A percentile compares a stretch with the other conserved stretches of the same genome.
phyloP scores from a whole-genome alignment of 2,329 filamentous ascomycete species.

The Hyphodiscus sp. region DNA sequence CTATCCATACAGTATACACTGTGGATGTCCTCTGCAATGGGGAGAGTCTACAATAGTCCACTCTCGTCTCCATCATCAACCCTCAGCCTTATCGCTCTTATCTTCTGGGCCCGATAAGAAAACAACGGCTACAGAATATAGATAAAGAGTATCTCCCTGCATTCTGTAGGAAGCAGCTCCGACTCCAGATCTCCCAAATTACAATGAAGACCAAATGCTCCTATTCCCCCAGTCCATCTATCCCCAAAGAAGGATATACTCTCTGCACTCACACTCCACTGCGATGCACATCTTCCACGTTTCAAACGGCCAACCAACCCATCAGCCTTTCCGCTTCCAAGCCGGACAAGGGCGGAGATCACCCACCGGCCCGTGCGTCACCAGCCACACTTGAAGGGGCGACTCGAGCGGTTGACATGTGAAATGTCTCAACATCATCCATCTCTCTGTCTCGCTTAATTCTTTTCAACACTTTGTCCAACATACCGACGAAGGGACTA shows the following conservation, averaged over 20 bases:
- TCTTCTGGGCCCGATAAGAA: background rate
- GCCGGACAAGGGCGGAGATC: no score
- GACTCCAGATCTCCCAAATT: no score
- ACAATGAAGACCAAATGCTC: no score
- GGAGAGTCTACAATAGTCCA: no score
- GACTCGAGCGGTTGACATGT: background rate
- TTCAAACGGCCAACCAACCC: background rate
- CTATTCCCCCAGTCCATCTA: no score
- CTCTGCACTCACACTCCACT: background rate
- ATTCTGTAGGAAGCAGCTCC: no score
- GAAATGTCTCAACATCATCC: background rate
- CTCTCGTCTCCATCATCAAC: background rate
- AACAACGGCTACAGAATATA: no score
- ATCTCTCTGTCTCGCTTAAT: background rate
- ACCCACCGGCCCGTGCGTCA: background rate
- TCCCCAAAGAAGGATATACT: no score
- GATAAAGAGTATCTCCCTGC: no score
- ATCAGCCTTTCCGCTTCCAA: background rate
- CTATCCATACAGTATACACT: no score
- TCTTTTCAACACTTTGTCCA: background rate
- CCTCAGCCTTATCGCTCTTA: background rate
- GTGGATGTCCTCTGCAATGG: no score
- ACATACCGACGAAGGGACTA: background rate
- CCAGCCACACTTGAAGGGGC: background rate
- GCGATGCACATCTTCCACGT: background rate